Base-by-base conservation (phyloP, 371 early-diverging fungal species). In the Nematocida major region DNA sequence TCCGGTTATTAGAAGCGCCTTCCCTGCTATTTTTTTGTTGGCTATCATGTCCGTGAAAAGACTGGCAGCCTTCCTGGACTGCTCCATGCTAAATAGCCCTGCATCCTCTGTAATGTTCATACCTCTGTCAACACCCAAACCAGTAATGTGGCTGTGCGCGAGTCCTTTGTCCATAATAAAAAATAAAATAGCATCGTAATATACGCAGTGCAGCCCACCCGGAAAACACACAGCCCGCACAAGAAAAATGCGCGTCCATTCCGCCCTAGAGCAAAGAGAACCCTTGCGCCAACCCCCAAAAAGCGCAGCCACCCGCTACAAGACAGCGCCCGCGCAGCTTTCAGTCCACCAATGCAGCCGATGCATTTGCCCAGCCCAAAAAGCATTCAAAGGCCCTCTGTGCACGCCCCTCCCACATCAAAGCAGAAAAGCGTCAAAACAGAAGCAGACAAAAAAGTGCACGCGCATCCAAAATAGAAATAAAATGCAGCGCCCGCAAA, bases 61-160 rank as follows among this genome's bases (percentile, higher is more conserved):
- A 38, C 78, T 69, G 4, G 69, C 67, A 4, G 79, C 79, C 36
- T 68, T 53, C 22, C 79, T 43, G 15, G 65, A 59, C 32, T 77
- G 28, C n/a, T 77, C 68, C 62, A 79, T 66, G 3, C 79, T 78
- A 67, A 77, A 20, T 7, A 81, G 36, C 1, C 68, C 61, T 62
- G 57, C 4, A n/a, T 26, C 34, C 18, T 43, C 49, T 30, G 66
- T 54, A 2, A 50, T n/a, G 28, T 54, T 42, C 30, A 51, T 54
- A 0, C 42, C 67, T 24, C 59, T 67, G 48, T 76, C 79, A 57
- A 81, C 24, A 2, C 82, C 82, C 1, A 81, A 50, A 7, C 65
- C 59, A 20, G 48, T 59, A 11, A 81, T 68, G 65, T 81, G 79
- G 54, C 59, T 79, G 50, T 81, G 82, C 47, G 70, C 70, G 9